phyloP scores from a whole-genome alignment of 1,139 yeast genomes.

The Meyerozyma guilliermondii region DNA sequence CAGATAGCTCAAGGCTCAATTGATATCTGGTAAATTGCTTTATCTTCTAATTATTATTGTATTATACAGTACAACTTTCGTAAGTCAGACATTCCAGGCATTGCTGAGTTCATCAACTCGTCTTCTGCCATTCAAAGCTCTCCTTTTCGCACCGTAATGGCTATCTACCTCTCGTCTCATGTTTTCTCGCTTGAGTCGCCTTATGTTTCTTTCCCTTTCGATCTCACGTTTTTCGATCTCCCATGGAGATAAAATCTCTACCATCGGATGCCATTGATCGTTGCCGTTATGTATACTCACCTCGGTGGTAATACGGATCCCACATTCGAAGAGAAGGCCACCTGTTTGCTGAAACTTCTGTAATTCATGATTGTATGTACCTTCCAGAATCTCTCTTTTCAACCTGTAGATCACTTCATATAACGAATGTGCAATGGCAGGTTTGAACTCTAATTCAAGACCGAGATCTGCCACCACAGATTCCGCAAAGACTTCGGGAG shows the following conservation, averaged over 20 bases:
- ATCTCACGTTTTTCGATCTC: conserved; percentile 94
- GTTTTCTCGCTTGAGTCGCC: conserved; percentile 89
- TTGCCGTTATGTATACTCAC: conserved; percentile 42
- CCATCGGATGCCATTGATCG: conserved; percentile 84
- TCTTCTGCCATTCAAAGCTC: conserved; percentile 14
- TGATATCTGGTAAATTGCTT: too few species aligned
- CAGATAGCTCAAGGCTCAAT: too few species aligned
- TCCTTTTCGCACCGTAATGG: conserved; percentile 25
- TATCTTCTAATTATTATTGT: background rate
- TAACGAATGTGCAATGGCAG: conserved; percentile 84
- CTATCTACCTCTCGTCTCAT: conserved; percentile 53
- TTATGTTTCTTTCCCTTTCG: conserved; percentile 86
- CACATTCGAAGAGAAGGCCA: conserved; percentile 42
- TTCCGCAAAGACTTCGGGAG: conserved; percentile 83
- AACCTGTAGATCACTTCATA: conserved; percentile 75
- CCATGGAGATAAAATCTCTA: conserved; percentile 82
- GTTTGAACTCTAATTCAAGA: conserved; percentile 75
- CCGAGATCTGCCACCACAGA: conserved; percentile 84
- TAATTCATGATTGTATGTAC: conserved; percentile 48
- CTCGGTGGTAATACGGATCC: conserved; percentile 42
- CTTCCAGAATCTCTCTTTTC: conserved; percentile 84
- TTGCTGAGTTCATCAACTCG: conserved; percentile 9
- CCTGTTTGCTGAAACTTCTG: conserved; percentile 41
- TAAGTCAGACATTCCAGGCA: background rate
- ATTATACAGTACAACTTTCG: background rate